Percentiles rank a stretch among this genome's conserved stretches.
phyloP scores from a whole-genome alignment of 2,329 filamentous ascomycete genomes.

The Exophiala spinifera region DNA sequence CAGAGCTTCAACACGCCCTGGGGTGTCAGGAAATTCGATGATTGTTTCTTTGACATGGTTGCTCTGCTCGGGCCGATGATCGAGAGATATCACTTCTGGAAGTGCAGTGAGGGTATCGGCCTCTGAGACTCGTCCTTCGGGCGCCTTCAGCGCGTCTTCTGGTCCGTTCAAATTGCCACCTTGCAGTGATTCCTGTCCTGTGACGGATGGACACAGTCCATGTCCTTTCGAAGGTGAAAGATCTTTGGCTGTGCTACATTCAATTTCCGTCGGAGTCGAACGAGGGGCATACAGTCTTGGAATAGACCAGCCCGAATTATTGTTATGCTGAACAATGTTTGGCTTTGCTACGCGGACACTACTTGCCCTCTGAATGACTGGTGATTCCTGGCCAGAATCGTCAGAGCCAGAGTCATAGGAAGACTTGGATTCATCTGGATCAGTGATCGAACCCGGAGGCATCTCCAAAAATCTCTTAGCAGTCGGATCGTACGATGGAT shows the following conservation, averaged over 20 bases:
- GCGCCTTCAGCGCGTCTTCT: conserved; percentile 18
- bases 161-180: conserved; percentile 2
- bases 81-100: conserved; percentile 1
- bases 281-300: conserved; percentile 15
- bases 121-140: conserved; percentile 11
- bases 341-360: conserved; percentile 27
- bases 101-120: background rate
- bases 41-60: conserved; percentile 16
- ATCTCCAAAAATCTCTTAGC: conserved; percentile 8
- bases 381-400: conserved; percentile 17
- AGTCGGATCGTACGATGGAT: conserved; percentile 20
- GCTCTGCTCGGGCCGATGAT: background rate
- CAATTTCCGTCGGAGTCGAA: conserved; percentile 1
- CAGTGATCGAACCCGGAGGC: conserved; percentile 12
- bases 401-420: conserved; percentile 24
- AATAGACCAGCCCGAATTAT: conserved; percentile 17
- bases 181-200: background rate
- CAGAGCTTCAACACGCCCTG: conserved; percentile 14
- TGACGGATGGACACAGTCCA: too few relatives aligned
- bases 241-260: background rate
- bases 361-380: conserved; percentile 27
- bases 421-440: conserved; percentile 12
- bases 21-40: conserved; percentile 16
- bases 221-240: background rate
- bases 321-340: conserved; percentile 25